Evolutionary conservation across 163 green algal genomes (phyloP).

Genomic region (Picocystis sp.): DNA sequence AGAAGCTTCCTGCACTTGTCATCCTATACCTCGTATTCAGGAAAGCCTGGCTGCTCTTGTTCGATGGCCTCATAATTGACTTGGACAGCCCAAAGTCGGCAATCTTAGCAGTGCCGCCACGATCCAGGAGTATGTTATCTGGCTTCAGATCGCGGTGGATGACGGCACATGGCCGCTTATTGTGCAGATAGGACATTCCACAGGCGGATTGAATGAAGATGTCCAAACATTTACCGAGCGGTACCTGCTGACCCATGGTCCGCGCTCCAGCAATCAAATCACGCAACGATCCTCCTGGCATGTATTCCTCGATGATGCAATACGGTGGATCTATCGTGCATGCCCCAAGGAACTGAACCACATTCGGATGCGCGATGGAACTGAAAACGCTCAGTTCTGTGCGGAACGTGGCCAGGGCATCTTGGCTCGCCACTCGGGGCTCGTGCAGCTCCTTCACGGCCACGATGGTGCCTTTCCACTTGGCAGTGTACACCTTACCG

Average conservation of each 20-base stretch:
- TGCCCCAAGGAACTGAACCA: constrained; percentile 61
- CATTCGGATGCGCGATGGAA: constrained; percentile 18
- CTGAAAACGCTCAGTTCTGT: constrained; percentile 13
- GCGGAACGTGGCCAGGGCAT: constrained; percentile 13
- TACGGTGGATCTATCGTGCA: constrained; percentile 55
- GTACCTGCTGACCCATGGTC: not conserved
- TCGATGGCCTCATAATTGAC: constrained; percentile 29
- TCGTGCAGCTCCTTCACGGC: constrained; percentile 28
- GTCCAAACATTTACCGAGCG: not conserved
- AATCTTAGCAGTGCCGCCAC: constrained; percentile 58
- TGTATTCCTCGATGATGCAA: constrained; percentile 69
- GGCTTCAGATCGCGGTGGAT: constrained; percentile 83
- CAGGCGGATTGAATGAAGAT: not conserved
- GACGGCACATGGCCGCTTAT: constrained; percentile 22
- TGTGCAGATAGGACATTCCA: constrained; percentile 21
- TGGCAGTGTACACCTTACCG: constrained; percentile 19
- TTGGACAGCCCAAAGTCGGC: constrained; percentile 76
- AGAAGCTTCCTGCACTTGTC: not conserved
- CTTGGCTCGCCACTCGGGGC: not conserved
- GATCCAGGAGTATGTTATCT: constrained; percentile 62
- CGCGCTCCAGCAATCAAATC: not conserved
- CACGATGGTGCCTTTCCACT: constrained; percentile 27
- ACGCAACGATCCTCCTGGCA: constrained; percentile 17
- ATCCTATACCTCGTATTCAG: no score
- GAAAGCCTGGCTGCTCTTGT: no score